Evolutionary conservation across 768 basidiomycete genomes (phyloP).

Genomic region (Kwoniella heveanensis): DNA sequence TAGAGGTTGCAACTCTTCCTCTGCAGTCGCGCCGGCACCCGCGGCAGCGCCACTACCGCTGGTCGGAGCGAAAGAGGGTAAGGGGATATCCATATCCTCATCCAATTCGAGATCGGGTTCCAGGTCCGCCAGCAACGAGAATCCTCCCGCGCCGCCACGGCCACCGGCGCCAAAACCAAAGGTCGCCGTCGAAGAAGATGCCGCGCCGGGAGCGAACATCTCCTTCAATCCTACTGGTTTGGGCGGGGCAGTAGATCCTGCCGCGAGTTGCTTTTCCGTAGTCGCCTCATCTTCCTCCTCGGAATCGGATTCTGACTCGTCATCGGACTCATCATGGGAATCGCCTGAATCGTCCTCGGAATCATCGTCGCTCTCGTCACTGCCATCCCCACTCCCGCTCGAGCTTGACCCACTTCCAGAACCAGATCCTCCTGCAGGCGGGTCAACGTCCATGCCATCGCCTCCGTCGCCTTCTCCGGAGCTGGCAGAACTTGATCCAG

Average conservation of each 20-base stretch:
- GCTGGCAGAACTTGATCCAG: neutral
- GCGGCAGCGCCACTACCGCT: neutral
- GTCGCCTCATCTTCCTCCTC: slow-evolving; percentile 21
- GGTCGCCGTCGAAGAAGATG: slow-evolving; percentile 1
- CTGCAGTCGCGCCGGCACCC: neutral
- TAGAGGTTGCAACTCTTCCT: slow-evolving; percentile 14
- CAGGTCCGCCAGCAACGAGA: slow-evolving; percentile 48
- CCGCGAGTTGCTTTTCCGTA: too few relatives aligned
- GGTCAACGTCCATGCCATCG: slow-evolving; percentile 26
- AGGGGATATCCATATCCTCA: slow-evolving; percentile 46
- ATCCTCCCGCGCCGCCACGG: slow-evolving; percentile 21
- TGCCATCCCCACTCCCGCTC: slow-evolving; percentile 15
- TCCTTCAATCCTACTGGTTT: slow-evolving; percentile 19
- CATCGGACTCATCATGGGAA: slow-evolving; percentile 4
- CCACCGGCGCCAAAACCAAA: slow-evolving; percentile 15
- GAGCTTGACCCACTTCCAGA: slow-evolving; percentile 11
- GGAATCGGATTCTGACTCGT: slow-evolving; percentile 6
- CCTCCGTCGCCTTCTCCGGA: slow-evolving; percentile 18
- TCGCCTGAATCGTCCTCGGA: slow-evolving; percentile 9
- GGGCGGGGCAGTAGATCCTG: slow-evolving; percentile 10
- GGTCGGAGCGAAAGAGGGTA: slow-evolving; percentile 15
- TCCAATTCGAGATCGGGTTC: slow-evolving; percentile 51
- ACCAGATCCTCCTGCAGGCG: slow-evolving; percentile 9
- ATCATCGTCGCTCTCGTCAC: slow-evolving; percentile 1
- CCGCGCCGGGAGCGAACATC: slow-evolving; percentile 29